A percentile compares a stretch with the other conserved stretches of the same genome.
phyloP scores from a whole-genome alignment of 192 early-diverging fungal genomes.

The Hyaloraphidium curvatum region DNA sequence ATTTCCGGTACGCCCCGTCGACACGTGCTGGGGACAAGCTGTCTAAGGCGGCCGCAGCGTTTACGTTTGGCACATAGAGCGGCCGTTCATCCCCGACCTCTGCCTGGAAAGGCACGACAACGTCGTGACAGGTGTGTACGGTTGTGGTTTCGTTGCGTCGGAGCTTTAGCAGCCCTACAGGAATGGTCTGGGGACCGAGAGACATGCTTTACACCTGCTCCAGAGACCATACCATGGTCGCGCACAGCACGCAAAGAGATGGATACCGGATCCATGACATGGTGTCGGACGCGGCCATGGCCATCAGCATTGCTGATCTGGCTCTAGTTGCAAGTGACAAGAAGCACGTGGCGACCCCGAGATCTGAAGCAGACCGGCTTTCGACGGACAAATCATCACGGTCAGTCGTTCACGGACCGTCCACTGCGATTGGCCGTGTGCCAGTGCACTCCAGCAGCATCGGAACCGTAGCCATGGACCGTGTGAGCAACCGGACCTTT shows the following conservation, averaged over 20 bases:
- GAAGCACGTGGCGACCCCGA: constrained; percentile 4
- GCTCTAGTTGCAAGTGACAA: constrained; percentile 38
- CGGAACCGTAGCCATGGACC: too few relatives aligned
- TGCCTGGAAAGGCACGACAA: constrained; percentile 48
- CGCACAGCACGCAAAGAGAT: constrained; percentile 28
- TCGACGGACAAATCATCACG: constrained; percentile 17
- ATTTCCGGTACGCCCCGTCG: background rate
- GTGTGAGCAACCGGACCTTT: too few relatives aligned
- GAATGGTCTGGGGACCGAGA: constrained; percentile 42
- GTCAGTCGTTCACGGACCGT: constrained; percentile 30
- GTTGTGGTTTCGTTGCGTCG: background rate
- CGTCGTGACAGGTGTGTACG: constrained; percentile 34
- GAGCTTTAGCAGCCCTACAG: constrained; percentile 10
- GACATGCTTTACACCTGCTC: constrained; percentile 47
- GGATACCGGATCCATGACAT: constrained; percentile 24
- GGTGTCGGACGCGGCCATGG: constrained; percentile 26
- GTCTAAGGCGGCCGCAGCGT: constrained; percentile 37
- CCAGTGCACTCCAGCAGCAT: too few relatives aligned
- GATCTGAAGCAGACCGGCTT: constrained; percentile 9
- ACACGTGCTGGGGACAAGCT: constrained; percentile 42
- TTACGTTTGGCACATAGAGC: constrained; percentile 51
- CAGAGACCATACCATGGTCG: constrained; percentile 55
- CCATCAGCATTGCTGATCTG: constrained; percentile 47
- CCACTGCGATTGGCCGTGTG: too few relatives aligned
- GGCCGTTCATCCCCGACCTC: constrained; percentile 45